Conservation (phyloP, 208 protist genomes). For the Crithidia expoeki region DNA sequence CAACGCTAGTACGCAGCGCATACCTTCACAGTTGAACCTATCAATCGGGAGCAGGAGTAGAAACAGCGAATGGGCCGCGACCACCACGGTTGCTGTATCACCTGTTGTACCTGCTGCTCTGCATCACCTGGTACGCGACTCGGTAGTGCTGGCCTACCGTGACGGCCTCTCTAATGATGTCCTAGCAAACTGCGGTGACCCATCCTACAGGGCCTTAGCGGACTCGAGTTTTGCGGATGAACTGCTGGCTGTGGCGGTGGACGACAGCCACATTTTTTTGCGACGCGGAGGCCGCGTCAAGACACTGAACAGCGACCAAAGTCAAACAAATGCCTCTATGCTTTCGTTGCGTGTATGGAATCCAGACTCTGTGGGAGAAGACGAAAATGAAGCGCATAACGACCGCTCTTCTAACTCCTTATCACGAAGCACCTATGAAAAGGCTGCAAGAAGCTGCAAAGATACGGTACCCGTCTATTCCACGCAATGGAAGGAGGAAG, state of each 20-base stretch:
- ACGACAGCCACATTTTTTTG: conserved; percentile 27
- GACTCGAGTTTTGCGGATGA: conserved; percentile 5
- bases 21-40: not conserved
- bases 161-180: not conserved
- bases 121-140: conserved; percentile 11
- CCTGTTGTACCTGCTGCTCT: not conserved
- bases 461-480: not conserved
- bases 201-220: not conserved
- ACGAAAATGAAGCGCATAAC: not conserved
- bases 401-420: no score
- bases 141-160: conserved; percentile 25
- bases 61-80: not conserved
- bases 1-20: not conserved
- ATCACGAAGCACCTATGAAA: no score
- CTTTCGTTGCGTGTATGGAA: not conserved
- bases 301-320: not conserved
- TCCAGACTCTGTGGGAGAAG: not conserved
- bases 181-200: no score
- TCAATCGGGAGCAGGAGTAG: not conserved
- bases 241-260: conserved; percentile 22
- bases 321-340: not conserved
- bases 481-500: conserved; percentile 24
- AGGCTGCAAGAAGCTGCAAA: no score
- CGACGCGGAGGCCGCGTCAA: conserved; percentile 10
- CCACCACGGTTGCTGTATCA: not conserved